A percentile compares a stretch with the other conserved stretches of the same genome.
Conservation (phyloP, 257 asterid species). For the Scutellaria barbata region DNA sequence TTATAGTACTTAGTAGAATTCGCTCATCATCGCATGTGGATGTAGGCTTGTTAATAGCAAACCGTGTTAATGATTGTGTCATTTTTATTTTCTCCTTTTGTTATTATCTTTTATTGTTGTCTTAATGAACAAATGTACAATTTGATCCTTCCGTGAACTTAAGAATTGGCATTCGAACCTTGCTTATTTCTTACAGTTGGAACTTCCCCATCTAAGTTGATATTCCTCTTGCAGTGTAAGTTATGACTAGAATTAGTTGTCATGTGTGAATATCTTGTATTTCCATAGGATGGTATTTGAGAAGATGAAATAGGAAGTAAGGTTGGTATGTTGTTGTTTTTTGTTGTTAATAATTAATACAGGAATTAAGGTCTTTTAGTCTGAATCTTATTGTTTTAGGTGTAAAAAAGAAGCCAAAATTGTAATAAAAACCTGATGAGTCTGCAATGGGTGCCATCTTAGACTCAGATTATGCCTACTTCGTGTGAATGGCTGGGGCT, state of each 20-base stretch:
- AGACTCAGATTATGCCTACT: background rate
- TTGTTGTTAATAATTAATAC: background rate
- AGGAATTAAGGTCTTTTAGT: background rate
- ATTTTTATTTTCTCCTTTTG: too few relatives aligned
- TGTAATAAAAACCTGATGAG: background rate
- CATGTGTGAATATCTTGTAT: background rate
- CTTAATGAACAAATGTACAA: too few relatives aligned
- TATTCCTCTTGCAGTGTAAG: background rate
- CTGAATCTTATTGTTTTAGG: background rate
- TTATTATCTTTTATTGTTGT: too few relatives aligned
- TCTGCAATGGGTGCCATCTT: background rate
- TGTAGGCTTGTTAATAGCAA: too few relatives aligned
- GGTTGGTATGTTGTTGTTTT: background rate
- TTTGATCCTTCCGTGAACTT: too few relatives aligned
- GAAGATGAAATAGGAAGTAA: constrained; percentile 17
- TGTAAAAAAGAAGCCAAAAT: background rate
- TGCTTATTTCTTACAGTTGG: background rate
- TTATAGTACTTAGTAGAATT: too few relatives aligned
- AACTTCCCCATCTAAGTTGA: background rate
- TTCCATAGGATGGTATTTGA: constrained; percentile 7
- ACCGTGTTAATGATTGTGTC: too few relatives aligned
- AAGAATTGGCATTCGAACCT: background rate
- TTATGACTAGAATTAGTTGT: background rate
- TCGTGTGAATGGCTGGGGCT: background rate
- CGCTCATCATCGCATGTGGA: too few relatives aligned